Evolutionary conservation across 352 stramenopile genomes (phyloP).

Genomic region (Saprolegnia parasitica): DNA sequence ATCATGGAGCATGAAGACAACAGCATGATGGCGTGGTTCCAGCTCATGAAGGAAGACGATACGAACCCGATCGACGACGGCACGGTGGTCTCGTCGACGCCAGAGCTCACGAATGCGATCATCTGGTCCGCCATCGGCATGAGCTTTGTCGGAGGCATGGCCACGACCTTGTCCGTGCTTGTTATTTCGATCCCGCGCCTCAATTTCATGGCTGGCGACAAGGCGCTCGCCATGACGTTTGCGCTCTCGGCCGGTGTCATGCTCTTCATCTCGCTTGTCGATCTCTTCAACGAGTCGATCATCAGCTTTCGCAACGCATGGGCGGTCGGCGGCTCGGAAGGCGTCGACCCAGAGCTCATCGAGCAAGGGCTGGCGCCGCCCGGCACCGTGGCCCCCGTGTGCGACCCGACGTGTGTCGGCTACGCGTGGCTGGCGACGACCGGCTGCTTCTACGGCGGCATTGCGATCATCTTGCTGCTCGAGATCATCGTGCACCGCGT

Average conservation of each 20-base stretch:
- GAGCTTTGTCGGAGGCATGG: slow-evolving; percentile 59
- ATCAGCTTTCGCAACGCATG: slow-evolving; percentile 53
- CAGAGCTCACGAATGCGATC: slow-evolving; percentile 45
- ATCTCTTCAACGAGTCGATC: slow-evolving; percentile 55
- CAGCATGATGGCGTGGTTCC: slow-evolving; percentile 65
- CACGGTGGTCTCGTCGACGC: slow-evolving; percentile 29
- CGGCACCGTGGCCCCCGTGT: slow-evolving; percentile 37
- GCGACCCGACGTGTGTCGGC: slow-evolving; percentile 51
- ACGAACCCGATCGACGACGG: slow-evolving; percentile 31
- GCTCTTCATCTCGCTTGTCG: slow-evolving; percentile 67
- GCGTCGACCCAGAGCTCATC: slow-evolving; percentile 54
- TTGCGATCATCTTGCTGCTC: slow-evolving; percentile 57
- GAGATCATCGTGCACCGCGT: slow-evolving; percentile 60
- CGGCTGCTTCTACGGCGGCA: slow-evolving; percentile 52
- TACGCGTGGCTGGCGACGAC: slow-evolving; percentile 57
- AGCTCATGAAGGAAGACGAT: slow-evolving; percentile 48
- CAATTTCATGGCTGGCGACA: slow-evolving; percentile 56
- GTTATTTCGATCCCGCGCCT: slow-evolving; percentile 62
- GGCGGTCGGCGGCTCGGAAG: slow-evolving; percentile 37
- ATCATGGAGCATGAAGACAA: slow-evolving; percentile 77
- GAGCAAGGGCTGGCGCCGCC: slow-evolving; percentile 38
- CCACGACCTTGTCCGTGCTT: slow-evolving; percentile 57
- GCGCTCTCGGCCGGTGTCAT: slow-evolving; percentile 66
- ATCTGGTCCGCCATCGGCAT: slow-evolving; percentile 66
- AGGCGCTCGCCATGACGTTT: slow-evolving; percentile 57